Conservation (phyloP, 345 rosid genomes). For the Mallotus nudiflorus region DNA sequence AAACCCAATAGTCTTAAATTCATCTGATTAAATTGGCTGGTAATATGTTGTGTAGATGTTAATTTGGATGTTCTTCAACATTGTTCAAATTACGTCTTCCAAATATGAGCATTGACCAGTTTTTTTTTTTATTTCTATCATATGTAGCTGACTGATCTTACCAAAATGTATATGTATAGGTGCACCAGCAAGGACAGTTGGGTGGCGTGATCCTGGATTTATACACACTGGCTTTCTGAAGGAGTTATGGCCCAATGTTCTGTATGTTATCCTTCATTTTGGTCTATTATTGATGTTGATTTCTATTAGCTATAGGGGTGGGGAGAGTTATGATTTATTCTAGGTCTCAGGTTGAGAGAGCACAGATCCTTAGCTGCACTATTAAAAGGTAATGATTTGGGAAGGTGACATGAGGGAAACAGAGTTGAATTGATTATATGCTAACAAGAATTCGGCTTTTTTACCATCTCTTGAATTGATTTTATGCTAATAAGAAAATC, state of each 20-base stretch:
- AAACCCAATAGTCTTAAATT: neutral
- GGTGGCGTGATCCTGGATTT: constrained; percentile 86
- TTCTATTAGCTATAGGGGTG: neutral
- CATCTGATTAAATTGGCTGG: neutral
- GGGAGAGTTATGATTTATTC: no score
- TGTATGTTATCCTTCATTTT: constrained; percentile 35
- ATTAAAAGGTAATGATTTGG: neutral
- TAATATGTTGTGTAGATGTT: neutral
- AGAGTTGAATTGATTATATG: neutral
- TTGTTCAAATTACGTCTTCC: neutral
- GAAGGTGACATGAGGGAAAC: neutral
- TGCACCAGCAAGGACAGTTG: constrained; percentile 69
- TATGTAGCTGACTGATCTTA: constrained; percentile 11
- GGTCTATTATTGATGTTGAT: neutral
- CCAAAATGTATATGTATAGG: constrained; percentile 24
- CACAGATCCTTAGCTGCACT: neutral
- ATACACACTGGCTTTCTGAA: constrained; percentile 69
- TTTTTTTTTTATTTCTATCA: neutral
- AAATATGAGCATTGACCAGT: neutral
- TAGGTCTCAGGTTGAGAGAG: no score
- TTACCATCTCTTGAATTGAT: neutral
- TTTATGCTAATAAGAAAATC: neutral
- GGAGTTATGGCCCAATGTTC: constrained; percentile 62
- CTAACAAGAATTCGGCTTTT: neutral
- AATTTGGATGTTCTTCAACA: neutral